These are phyloP conservation scores for Auricularia auricula-judae DNA, from an alignment of 768 basidiomycete genomes.

Conservation along the genomic window DNA sequence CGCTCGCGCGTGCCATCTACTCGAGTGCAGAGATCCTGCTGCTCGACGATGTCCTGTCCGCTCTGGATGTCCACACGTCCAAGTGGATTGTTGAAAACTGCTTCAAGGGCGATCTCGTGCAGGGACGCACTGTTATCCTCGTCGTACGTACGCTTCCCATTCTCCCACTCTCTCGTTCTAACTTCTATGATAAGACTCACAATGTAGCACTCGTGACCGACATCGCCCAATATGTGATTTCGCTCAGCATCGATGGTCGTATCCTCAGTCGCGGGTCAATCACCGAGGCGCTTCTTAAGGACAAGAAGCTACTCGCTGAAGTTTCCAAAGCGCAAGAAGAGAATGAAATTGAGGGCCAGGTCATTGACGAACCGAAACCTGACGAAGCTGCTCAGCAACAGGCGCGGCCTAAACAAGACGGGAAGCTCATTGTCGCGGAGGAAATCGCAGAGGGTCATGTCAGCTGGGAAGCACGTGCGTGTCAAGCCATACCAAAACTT, in stretches of 20 bases:
- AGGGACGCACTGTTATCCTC: slow-evolving; percentile 32
- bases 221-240: slow-evolving; percentile 46
- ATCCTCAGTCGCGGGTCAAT: slow-evolving; percentile 38
- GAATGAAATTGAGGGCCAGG: slow-evolving; percentile 9
- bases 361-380: slow-evolving; percentile 13
- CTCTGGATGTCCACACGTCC: slow-evolving; percentile 46
- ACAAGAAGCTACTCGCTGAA: slow-evolving; percentile 20
- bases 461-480: slow-evolving; percentile 32
- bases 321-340: slow-evolving; percentile 18
- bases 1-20: slow-evolving; percentile 49
- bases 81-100: slow-evolving; percentile 40
- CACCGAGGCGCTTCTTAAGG: slow-evolving; percentile 33
- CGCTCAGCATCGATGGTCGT: slow-evolving; percentile 42
- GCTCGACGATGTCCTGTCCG: slow-evolving; percentile 58
- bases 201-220: slow-evolving; percentile 42
- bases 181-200: slow-evolving; percentile 27
- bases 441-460: slow-evolving; percentile 53
- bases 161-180: neutral
- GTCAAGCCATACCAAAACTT: too few relatives aligned
- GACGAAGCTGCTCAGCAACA: slow-evolving; percentile 11
- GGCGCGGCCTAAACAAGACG: slow-evolving; percentile 18
- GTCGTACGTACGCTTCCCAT: slow-evolving; percentile 15
- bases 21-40: slow-evolving; percentile 50
- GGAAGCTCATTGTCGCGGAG: slow-evolving; percentile 55
- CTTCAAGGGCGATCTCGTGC: slow-evolving; percentile 29